Conservation (phyloP, 1,284 basidiomycete species). For the Rugosomyces carneus region DNA sequence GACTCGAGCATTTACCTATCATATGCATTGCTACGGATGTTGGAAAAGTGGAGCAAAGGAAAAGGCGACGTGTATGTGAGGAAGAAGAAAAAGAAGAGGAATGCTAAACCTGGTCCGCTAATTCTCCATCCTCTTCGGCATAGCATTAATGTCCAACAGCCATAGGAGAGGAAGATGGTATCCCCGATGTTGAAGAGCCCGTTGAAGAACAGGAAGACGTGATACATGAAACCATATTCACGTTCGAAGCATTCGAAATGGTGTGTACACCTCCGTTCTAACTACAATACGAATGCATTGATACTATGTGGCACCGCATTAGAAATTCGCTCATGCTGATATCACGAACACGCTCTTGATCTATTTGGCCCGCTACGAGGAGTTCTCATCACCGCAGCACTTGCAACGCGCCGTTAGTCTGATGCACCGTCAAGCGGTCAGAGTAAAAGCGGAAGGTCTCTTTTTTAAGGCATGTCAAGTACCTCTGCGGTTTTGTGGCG, state of each 20-base stretch:
- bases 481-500: constrained; percentile 16
- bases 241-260: constrained; percentile 83
- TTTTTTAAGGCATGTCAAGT: constrained; percentile 76
- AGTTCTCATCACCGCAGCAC: constrained; percentile 72
- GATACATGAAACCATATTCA: constrained; percentile 81
- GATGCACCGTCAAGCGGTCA: constrained; percentile 85
- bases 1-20: constrained; percentile 80
- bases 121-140: constrained; percentile 6
- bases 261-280: constrained; percentile 37
- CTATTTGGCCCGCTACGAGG: constrained; percentile 77
- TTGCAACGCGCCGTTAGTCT: constrained; percentile 84
- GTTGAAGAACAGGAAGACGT: constrained; percentile 55
- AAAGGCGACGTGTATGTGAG: constrained; percentile 68
- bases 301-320: neutral
- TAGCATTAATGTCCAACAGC: constrained; percentile 19
- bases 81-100: constrained; percentile 55
- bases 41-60: constrained; percentile 81
- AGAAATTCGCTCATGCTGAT: constrained; percentile 83
- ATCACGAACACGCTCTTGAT: constrained; percentile 77
- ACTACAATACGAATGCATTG: neutral
- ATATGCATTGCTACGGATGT: constrained; percentile 77
- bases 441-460: constrained; percentile 83
- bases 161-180: constrained; percentile 48
- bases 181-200: constrained; percentile 63
- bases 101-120: constrained; percentile 36